Evolutionary conservation across 768 basidiomycete genomes (phyloP), one percentile per base, ranked within the genome.

Genomic region (Paxillus involutus): DNA sequence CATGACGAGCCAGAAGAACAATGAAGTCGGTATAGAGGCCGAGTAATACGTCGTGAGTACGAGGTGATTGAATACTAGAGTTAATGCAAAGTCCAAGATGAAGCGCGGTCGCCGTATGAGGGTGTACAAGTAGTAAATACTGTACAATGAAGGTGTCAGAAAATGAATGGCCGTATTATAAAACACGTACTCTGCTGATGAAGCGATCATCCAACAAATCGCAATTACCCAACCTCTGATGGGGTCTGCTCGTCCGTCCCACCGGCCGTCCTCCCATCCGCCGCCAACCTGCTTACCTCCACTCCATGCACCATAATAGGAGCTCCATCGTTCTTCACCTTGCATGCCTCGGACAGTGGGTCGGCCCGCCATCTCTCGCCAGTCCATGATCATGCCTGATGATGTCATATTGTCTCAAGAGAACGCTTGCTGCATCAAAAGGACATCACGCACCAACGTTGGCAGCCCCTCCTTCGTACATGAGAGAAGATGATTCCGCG

Each of bases 81-180:
- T 98, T 55, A 96, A 70, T 9, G 92, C 80, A 72, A 97, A 97
- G 74, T 99, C 97, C 61, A 99, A 86, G 65, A 98, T 89, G 62
- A 96, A 81, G 19, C 96, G 91, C 36, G 97, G 97, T 44, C 92
- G 82, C 44, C 94, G 88, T 68, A 99, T 80, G 64, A 99, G 78
- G 57, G 81, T 79, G 72, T 91, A 98, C 9, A 98, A 78, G 67
- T 87, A 94, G 65, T 87, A 88, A 50, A 96, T 78, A 63, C 79
- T 79, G 57, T 43, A 52, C 42, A 52, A 51, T 47, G 49, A 52
- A 53, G 53, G 47, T 46, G 56, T 63, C 10, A 50, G 52, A 17
- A 24, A 14, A 55, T 42, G 56, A 43, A 51, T 5, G 44, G 13
- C 43, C 17, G 49, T 33, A 46, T 21, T 46, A 44, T 48, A 47